Evolutionary conservation across 2,329 filamentous ascomycete genomes (phyloP), one percentile per base, ranked within the genome.

Genomic region (Zymoseptoria crescenta): DNA sequence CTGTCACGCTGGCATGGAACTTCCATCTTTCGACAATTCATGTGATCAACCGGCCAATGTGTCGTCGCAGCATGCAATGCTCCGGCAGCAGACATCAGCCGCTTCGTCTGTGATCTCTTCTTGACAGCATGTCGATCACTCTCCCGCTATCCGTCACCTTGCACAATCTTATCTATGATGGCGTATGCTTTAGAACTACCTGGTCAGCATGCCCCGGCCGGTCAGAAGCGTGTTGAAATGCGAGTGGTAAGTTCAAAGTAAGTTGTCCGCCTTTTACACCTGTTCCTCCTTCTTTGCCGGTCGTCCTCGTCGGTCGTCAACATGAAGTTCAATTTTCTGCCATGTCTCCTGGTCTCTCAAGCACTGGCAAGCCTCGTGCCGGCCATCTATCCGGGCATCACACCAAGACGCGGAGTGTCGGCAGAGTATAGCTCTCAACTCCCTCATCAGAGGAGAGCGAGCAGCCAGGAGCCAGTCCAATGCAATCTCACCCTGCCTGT

Each of bases 401-500:
- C 21, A n/a, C 49, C 49, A 24, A 51, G 21, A n/a, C 49, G 49
- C n/a, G 10, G 35, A 45, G 35, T 7, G 1, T 6, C 35, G 16
- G n/a, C 13, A 45, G 35, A 45, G 13, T 13, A 6, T n/a, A 13
- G 13, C n/a, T 10, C 35, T 45, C 13, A 4, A 24, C 24, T 45
- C 4, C n/a, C 13, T 45, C 35, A 45, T 16, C 35, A 45, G 2
- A 45, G 35, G 16, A n/a, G 35, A 13, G 35, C 13, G 13, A 45
- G 35, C 35, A 6, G 1, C n/a, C 35, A n/a, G 10, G 4, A 13
- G 4, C 13, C 35, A 7, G n/a, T 13, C 7, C 13, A 45, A 45
- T 45, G 35, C 35, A 45, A 45, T n/a, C 16, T 45, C 13, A n/a
- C 35, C 35, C n/a, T 45, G 13, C 35, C 24, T 1, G 59, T 84